Evolutionary conservation across 345 rosid species (phyloP).

Genomic region (Hibiscus syriacus): DNA sequence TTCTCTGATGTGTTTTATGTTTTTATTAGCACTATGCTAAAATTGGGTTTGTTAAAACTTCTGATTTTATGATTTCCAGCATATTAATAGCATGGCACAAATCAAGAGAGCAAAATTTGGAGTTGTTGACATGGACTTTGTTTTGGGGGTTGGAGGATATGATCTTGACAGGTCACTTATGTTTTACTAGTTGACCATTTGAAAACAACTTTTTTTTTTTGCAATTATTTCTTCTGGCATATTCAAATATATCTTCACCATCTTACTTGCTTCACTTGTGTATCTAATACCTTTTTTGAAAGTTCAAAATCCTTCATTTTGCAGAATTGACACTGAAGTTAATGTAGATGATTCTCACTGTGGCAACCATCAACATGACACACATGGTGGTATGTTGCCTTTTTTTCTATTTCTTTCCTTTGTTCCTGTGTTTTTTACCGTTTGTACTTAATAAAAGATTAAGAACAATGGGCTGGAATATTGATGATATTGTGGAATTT

Average conservation of each 20-base stretch:
- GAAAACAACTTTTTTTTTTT: neutral
- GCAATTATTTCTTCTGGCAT: neutral
- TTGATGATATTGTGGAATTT: neutral
- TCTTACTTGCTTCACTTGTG: neutral
- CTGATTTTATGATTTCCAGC: slow-evolving; percentile 25
- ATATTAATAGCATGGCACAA: slow-evolving; percentile 61
- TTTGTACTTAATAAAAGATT: neutral
- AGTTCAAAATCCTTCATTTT: slow-evolving; percentile 7
- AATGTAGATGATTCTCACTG: slow-evolving; percentile 26
- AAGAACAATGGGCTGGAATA: neutral
- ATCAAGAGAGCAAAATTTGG: slow-evolving; percentile 51
- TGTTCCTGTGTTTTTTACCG: neutral
- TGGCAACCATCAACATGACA: slow-evolving; percentile 17
- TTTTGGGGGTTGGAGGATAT: slow-evolving; percentile 70
- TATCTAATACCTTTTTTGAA: slow-evolving; percentile 7
- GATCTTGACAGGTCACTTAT: slow-evolving; percentile 56
- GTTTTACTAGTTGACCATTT: neutral
- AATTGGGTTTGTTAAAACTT: neutral
- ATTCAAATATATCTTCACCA: neutral
- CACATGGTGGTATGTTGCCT: slow-evolving; percentile 38
- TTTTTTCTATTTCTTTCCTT: neutral
- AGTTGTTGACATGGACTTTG: slow-evolving; percentile 65
- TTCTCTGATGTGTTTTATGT: neutral
- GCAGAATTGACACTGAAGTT: slow-evolving; percentile 62
- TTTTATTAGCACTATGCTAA: neutral